Evolutionary conservation across 2,329 filamentous ascomycete species (phyloP).

Genomic region (Reticulascus tulasneorum): DNA sequence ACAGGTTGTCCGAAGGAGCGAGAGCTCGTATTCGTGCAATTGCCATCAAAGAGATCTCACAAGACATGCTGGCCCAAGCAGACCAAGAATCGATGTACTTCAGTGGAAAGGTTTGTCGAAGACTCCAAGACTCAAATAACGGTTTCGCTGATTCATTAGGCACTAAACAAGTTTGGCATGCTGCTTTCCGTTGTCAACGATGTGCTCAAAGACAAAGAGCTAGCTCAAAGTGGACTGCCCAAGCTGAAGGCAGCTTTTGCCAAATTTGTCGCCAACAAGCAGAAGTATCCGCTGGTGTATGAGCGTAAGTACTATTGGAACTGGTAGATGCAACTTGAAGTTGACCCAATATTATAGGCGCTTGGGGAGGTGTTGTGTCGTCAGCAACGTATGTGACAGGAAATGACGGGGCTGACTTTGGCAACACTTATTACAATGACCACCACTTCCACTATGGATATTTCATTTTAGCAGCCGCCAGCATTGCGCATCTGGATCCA

Average conservation of each 20-base stretch:
- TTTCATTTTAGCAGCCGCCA: constrained; percentile 80
- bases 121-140: background rate
- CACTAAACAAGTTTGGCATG: constrained; percentile 70
- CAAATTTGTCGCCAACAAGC: constrained; percentile 62
- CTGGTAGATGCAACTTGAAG: too few species aligned
- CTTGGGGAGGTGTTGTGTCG: constrained; percentile 80
- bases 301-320: constrained; percentile 48
- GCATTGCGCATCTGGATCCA: constrained; percentile 76
- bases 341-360: constrained; percentile 41
- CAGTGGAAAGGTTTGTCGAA: constrained; percentile 66
- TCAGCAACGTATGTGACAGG: constrained; percentile 67
- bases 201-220: constrained; percentile 52
- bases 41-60: constrained; percentile 68
- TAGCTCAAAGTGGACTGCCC: constrained; percentile 54
- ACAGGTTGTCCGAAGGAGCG: constrained; percentile 46
- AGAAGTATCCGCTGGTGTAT: constrained; percentile 62
- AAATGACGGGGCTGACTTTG: constrained; percentile 74
- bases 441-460: constrained; percentile 81
- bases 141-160: constrained; percentile 43
- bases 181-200: constrained; percentile 64
- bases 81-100: constrained; percentile 89
- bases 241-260: constrained; percentile 65
- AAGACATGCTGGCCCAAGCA: constrained; percentile 69
- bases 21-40: constrained; percentile 56
- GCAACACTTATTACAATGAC: constrained; percentile 81